Evolutionary conservation across 108 stramenopile species (phyloP), one percentile per base, ranked within the genome.

Genomic region (Skeletonema marinoi): DNA sequence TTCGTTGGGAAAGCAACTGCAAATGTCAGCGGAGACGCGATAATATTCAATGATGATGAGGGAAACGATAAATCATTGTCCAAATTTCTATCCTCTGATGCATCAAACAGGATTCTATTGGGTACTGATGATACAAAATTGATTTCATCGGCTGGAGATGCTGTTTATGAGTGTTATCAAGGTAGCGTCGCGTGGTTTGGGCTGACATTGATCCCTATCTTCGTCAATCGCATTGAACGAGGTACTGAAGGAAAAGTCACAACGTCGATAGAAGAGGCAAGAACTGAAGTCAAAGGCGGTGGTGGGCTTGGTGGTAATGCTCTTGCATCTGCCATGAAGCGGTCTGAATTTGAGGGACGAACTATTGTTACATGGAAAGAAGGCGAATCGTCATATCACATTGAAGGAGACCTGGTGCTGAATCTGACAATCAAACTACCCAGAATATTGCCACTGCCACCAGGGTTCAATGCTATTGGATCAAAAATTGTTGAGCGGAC

Each of bases 381-480:
- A 42, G 38, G 42, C 35, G 69, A 67, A 14, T 51, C 48, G 12
- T 67, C 13, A 38, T 80, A 68, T 58, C 39, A 33, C 35, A 58
- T 87, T 6, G 65, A 59, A 10, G 81, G 74, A 21, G 78, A 85
- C 63, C 50, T 87, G 44, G 71, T 48, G 36, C 65, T 87, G 17
- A 76, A 44, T 13, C 70, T 87, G 32, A 68, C 70, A 16, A 73
- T 87, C 12, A 71, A 78, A 14, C 38, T 87, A 38, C 87, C 87
- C 6, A 70, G 61, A n/a, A 62, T 87, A 9, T 6, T 87, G 6
- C 81, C 80, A 32, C 17, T 87, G 12, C 87, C 87, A 9, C 87
- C 87, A 8, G 87, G 87, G 14, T 87, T 87, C 44, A 85, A 85
- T 72, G 19, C 74, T 0, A 79, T 87, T 61, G 87, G 87, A 41